These are phyloP conservation scores for Monosporozyma solicola DNA, from an alignment of 805 yeast genomes.

Conservation along the genomic window DNA sequence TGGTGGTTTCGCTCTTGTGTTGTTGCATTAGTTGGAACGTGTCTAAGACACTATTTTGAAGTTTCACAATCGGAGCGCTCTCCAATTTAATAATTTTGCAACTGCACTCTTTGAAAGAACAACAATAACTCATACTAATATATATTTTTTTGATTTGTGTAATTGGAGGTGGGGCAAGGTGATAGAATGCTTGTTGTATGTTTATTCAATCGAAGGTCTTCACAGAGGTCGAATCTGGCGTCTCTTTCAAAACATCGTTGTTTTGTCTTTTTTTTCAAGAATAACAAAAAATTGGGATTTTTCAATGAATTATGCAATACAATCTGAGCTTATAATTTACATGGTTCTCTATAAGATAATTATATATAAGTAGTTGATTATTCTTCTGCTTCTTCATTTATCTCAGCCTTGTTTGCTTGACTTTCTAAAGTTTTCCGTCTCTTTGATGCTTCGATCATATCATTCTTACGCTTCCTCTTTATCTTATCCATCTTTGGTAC, in stretches of 20 bases:
- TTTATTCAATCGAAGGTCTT: too few relatives aligned
- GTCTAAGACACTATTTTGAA: constrained; percentile 10
- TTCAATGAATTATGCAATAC: neutral
- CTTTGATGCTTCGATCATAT: constrained; percentile 73
- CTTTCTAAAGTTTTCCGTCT: constrained; percentile 36
- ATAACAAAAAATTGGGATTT: too few relatives aligned
- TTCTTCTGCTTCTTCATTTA: neutral
- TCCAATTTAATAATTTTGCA: constrained; percentile 15
- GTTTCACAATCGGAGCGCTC: constrained; percentile 3
- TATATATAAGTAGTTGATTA: neutral
- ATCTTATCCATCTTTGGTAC: constrained; percentile 62
- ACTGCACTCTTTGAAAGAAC: constrained; percentile 21
- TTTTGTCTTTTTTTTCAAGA: neutral
- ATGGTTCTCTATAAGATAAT: neutral
- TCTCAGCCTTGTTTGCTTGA: neutral
- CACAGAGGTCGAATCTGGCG: too few relatives aligned
- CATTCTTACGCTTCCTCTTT: constrained; percentile 52
- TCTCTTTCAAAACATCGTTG: neutral
- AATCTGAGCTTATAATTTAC: neutral
- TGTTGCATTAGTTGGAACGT: constrained; percentile 17
- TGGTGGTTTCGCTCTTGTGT: neutral
- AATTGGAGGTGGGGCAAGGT: neutral
- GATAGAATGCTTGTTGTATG: neutral
- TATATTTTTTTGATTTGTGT: neutral
- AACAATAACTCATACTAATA: constrained; percentile 4